A percentile compares a stretch with the other conserved stretches of the same genome.
phyloP scores from a whole-genome alignment of 1,139 yeast species.

The Candida sp. region DNA sequence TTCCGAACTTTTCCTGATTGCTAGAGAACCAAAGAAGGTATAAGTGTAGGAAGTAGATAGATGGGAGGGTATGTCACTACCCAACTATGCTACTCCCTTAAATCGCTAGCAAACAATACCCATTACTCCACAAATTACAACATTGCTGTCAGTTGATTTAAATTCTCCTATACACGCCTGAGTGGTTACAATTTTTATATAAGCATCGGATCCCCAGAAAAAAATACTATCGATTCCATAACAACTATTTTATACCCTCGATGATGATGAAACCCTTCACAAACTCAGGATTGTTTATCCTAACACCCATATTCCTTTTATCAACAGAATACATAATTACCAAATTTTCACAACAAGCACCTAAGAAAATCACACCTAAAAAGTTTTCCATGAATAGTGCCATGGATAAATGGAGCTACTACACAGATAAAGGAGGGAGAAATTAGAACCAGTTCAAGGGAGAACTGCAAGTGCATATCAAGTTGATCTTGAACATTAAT shows the following conservation, averaged over 20 bases:
- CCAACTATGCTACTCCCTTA: too few relatives aligned
- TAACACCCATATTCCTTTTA: constrained; percentile 21
- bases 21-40: too few relatives aligned
- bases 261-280: constrained; percentile 13
- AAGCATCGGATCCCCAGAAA: neutral
- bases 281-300: constrained; percentile 15
- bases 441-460: neutral
- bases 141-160: neutral
- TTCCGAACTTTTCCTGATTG: neutral
- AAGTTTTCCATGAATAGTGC: constrained; percentile 4
- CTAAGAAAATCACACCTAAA: constrained; percentile 9
- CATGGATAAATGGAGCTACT: constrained; percentile 4
- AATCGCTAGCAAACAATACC: too few relatives aligned
- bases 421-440: neutral
- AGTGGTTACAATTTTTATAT: neutral
- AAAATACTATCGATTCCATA: neutral
- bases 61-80: too few relatives aligned
- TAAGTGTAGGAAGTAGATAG: too few relatives aligned
- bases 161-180: neutral
- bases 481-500: neutral
- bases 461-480: neutral
- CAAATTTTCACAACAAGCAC: constrained; percentile 13
- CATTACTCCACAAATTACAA: neutral
- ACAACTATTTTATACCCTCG: neutral
- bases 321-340: constrained; percentile 20